Evolutionary conservation across 805 yeast species (phyloP), one percentile per base, ranked within the genome.

Genomic region (Nakazawaea ernobii): DNA sequence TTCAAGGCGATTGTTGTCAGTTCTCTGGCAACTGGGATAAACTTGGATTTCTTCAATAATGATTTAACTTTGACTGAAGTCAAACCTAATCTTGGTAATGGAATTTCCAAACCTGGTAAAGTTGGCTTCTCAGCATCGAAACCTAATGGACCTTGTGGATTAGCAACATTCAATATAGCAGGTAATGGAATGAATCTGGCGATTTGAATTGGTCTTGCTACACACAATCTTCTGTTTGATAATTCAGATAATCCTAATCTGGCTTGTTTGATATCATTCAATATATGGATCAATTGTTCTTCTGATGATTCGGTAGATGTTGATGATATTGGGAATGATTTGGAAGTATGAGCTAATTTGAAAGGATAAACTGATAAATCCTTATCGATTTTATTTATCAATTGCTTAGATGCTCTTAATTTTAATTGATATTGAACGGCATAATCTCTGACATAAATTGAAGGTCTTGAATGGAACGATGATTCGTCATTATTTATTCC

Each of bases 331-430:
- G 91, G 91, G 75, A 83, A 84, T 36, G 65, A 57, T 24, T 73
- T 70, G 13, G 88, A 75, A 41, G 87, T 68, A 66, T 87, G 84
- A 35, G 89, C 74, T 55, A 91, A 74, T 67, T 89, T 92, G 74
- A 92, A 88, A 49, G 99, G 98, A 66, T 80, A 92, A 32, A 94
- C 98, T 27, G 96, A 86, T 55, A 79, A 73, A 42, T 77, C 70
- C 55, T 77, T 79, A 66, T 90, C 96, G 54, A 88, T 78, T 51
- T 77, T 77, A 32, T 80, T 72, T 54, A 91, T 72, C 48, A 90
- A 72, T 52, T 74, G 76, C 64, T 96, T 80, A 8, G 96, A 75
- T 24, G 87, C 73, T 61, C 77, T 82, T 57, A 92, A 71, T 60
- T 84, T 89, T 60, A 92, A 75, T 49, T 79, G 83, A 62, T 91